phyloP scores from a whole-genome alignment of 2,329 filamentous ascomycete genomes.

The Cytospora chrysosperma region DNA sequence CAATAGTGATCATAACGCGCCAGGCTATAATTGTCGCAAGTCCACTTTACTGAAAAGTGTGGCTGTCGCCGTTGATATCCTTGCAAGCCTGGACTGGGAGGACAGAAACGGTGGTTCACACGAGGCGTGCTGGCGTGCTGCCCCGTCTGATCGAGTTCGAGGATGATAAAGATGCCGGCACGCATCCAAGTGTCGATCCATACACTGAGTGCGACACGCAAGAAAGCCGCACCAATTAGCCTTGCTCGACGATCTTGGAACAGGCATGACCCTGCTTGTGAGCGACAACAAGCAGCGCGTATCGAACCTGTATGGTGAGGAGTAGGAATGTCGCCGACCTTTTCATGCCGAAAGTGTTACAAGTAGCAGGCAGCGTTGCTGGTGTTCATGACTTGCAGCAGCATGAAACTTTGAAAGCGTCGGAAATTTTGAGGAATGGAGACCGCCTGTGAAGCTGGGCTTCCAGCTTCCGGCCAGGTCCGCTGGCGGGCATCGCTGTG shows the following conservation, averaged over 20 bases:
- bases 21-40: neutral
- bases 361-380: neutral
- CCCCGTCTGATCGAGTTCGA: slow-evolving; percentile 3
- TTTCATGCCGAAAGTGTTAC: neutral
- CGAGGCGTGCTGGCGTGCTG: slow-evolving; percentile 14
- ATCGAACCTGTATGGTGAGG: neutral
- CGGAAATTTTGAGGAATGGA: neutral
- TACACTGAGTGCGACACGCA: slow-evolving; percentile 1
- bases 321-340: neutral
- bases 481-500: neutral
- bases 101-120: neutral
- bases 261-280: slow-evolving; percentile 15
- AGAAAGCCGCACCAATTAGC: slow-evolving; percentile 8
- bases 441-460: neutral
- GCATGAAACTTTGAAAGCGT: neutral
- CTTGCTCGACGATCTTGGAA: neutral
- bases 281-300: neutral
- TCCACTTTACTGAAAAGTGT: neutral
- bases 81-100: neutral
- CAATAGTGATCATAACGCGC: neutral
- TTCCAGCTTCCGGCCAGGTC: neutral
- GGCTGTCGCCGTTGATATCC: neutral
- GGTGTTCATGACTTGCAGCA: neutral
- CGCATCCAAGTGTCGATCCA: neutral
- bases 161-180: neutral